Evolutionary conservation across 208 protist genomes (phyloP).

Genomic region (Leishmania guyanensis): DNA sequence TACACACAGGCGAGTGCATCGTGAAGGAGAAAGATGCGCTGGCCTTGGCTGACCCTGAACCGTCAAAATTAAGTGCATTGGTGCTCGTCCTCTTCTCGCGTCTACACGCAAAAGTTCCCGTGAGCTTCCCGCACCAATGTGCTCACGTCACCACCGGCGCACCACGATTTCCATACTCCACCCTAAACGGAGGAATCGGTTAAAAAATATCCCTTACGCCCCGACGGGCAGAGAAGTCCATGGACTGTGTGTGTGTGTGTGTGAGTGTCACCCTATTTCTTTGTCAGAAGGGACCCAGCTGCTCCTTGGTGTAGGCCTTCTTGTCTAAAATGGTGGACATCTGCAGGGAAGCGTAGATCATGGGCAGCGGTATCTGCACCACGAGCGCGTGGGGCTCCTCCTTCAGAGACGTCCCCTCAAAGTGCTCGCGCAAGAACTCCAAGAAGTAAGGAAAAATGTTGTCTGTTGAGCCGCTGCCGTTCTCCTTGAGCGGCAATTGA

Average conservation of each 20-base stretch:
- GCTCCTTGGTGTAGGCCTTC: constrained; percentile 59
- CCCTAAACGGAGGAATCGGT: neutral
- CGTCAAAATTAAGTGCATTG: neutral
- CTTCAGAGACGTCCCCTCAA: constrained; percentile 53
- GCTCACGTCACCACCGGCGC: neutral
- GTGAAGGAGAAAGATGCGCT: neutral
- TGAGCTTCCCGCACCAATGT: neutral
- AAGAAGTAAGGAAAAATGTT: constrained; percentile 74
- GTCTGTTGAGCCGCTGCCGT: constrained; percentile 39
- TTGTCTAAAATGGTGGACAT: constrained; percentile 61
- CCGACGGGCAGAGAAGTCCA: neutral
- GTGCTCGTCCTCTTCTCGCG: neutral
- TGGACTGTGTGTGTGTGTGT: neutral
- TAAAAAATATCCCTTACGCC: neutral
- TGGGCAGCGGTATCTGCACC: constrained; percentile 61
- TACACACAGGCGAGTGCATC: neutral
- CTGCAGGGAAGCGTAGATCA: constrained; percentile 63
- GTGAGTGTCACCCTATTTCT: neutral
- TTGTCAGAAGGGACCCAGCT: constrained; percentile 53
- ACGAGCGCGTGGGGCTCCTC: constrained; percentile 71
- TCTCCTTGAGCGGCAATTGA: constrained; percentile 8
- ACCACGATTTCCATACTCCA: neutral
- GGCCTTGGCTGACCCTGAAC: neutral
- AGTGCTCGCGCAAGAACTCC: constrained; percentile 70
- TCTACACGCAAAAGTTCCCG: neutral